Conservation (phyloP, 1,139 yeast genomes). For the Hansenula sp. region DNA sequence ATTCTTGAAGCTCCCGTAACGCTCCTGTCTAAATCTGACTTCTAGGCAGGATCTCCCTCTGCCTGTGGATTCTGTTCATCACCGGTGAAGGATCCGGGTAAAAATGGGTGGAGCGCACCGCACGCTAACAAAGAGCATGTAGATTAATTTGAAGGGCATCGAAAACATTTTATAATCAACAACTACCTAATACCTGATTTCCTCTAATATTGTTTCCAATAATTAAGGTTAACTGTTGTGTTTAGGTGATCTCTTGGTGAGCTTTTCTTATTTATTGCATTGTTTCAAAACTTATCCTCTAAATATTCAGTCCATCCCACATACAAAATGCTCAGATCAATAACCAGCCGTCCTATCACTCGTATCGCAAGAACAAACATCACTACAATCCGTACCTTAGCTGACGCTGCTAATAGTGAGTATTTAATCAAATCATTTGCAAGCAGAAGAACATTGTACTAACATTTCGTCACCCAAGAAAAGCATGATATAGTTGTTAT, state of each 20-base stretch:
- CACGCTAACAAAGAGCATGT: neutral
- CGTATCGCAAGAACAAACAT: slow-evolving; percentile 9
- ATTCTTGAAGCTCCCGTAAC: too few relatives aligned
- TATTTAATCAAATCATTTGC: too few relatives aligned
- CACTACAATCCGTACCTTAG: slow-evolving; percentile 15
- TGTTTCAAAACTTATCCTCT: too few relatives aligned
- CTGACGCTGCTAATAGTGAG: slow-evolving; percentile 16
- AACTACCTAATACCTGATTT: neutral
- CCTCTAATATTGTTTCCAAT: neutral
- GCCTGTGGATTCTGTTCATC: neutral
- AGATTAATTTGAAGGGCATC: neutral
- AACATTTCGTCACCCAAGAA: slow-evolving; percentile 11
- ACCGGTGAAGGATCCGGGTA: slow-evolving; percentile 3
- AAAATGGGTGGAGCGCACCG: slow-evolving; percentile 1
- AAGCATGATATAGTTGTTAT: slow-evolving; percentile 89
- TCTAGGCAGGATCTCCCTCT: neutral
- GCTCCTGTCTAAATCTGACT: neutral
- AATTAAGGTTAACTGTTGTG: neutral
- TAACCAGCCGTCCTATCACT: slow-evolving; percentile 13
- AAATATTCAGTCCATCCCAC: neutral
- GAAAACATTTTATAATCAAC: neutral
- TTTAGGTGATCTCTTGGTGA: neutral
- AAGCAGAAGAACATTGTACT: too few relatives aligned
- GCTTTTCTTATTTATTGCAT: neutral
- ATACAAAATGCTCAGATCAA: slow-evolving; percentile 21